phyloP scores from a whole-genome alignment of 2,329 filamentous ascomycete species.

The Claviceps maximensis region DNA sequence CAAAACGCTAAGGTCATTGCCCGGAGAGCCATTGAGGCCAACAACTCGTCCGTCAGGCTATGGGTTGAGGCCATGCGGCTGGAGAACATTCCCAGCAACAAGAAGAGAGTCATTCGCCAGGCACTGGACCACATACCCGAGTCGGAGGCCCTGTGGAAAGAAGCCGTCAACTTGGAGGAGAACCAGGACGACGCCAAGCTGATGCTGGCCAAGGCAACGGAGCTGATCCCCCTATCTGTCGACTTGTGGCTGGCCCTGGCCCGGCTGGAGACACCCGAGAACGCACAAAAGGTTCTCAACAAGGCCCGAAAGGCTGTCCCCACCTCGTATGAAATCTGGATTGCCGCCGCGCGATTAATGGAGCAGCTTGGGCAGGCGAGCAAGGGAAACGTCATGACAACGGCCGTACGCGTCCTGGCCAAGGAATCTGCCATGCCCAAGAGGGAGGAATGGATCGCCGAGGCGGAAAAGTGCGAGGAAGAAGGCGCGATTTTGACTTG shows the following conservation, averaged over 20 bases:
- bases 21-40: slow-evolving; percentile 82
- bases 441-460: slow-evolving; percentile 90
- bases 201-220: slow-evolving; percentile 84
- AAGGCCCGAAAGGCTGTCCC: slow-evolving; percentile 87
- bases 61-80: slow-evolving; percentile 96
- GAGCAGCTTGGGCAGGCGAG: slow-evolving; percentile 70
- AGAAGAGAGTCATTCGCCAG: slow-evolving; percentile 84
- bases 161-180: slow-evolving; percentile 89
- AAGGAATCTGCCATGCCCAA: slow-evolving; percentile 94
- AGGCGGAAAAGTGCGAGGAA: slow-evolving; percentile 88
- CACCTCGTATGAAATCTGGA: slow-evolving; percentile 91
- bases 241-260: slow-evolving; percentile 93
- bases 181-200: slow-evolving; percentile 77
- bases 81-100: slow-evolving; percentile 67
- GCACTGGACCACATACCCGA: slow-evolving; percentile 88
- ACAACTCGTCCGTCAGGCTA: slow-evolving; percentile 72
- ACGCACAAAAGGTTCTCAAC: slow-evolving; percentile 90
- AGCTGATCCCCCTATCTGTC: slow-evolving; percentile 85
- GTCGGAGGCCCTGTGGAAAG: slow-evolving; percentile 96
- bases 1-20: slow-evolving; percentile 94
- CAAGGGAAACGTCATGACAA: slow-evolving; percentile 87
- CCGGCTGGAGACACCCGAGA: slow-evolving; percentile 75
- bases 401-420: slow-evolving; percentile 75
- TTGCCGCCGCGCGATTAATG: slow-evolving; percentile 81
- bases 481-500: slow-evolving; percentile 82